Conservation (phyloP, 306 rosid species). For the Rubus idaeus region DNA sequence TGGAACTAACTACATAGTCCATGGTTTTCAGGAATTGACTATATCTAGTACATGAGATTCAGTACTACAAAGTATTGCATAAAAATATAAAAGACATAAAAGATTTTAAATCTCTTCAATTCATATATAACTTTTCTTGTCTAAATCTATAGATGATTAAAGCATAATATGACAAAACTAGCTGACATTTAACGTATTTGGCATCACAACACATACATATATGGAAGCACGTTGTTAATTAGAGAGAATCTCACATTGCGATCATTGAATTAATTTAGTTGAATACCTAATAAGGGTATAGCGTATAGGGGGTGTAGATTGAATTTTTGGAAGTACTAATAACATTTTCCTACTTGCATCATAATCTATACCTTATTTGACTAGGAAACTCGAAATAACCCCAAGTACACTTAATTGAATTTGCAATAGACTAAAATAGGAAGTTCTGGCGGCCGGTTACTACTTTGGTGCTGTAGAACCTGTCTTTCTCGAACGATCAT, state of each 20-base stretch:
- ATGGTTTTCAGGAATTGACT: not conserved
- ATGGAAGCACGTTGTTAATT: not conserved
- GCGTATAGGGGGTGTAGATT: too few species aligned
- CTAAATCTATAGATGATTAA: not conserved
- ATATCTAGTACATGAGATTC: not conserved
- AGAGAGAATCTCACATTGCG: not conserved
- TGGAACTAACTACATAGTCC: not conserved
- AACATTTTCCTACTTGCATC: not conserved
- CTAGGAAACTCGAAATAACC: not conserved
- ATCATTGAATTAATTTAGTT: not conserved
- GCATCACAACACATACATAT: not conserved
- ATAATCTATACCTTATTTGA: not conserved
- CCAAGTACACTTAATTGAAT: not conserved
- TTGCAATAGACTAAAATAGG: not conserved
- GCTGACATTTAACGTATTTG: not conserved
- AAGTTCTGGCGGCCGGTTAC: too few species aligned
- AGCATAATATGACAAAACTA: not conserved
- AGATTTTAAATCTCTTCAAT: not conserved
- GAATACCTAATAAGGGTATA: too few species aligned
- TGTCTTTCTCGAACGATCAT: not conserved
- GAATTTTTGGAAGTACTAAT: not conserved
- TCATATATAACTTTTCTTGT: not conserved
- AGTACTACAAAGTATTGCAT: not conserved
- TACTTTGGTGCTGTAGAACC: not conserved
- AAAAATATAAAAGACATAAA: not conserved